Conservation (phyloP, 148 eudicot species). For the Amaranthus palmeri region DNA sequence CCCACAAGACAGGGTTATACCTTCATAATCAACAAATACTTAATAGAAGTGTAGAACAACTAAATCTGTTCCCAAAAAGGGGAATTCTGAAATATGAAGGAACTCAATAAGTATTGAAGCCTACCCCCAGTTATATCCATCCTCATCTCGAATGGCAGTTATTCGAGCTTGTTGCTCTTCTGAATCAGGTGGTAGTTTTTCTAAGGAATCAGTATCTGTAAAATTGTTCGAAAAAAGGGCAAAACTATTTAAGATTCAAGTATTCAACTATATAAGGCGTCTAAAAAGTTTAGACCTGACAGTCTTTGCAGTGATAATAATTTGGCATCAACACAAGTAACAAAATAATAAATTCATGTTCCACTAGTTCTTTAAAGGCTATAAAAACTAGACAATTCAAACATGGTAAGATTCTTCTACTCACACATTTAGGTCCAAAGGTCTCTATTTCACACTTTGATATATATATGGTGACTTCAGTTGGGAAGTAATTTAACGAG, state of each 20-base stretch:
- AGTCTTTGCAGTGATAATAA: background rate
- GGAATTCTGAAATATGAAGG: background rate
- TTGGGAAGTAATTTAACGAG: background rate
- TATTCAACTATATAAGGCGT: background rate
- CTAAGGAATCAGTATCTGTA: slow-evolving; percentile 58
- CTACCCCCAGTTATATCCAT: slow-evolving; percentile 97
- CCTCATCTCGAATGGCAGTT: slow-evolving; percentile 72
- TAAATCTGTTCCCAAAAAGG: background rate
- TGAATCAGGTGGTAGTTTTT: slow-evolving; percentile 83
- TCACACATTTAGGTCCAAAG: background rate
- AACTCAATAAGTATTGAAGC: slow-evolving; percentile 8
- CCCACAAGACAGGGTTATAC: slow-evolving; percentile 93
- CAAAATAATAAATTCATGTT: background rate
- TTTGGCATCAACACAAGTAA: background rate
- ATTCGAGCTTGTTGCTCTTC: slow-evolving; percentile 87
- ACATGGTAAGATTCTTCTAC: background rate
- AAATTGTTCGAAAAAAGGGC: background rate
- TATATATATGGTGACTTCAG: background rate
- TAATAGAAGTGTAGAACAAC: slow-evolving; percentile 15
- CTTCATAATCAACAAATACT: slow-evolving; percentile 27
- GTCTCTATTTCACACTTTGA: background rate
- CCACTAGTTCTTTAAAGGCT: background rate
- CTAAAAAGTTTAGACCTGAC: background rate
- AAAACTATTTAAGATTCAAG: background rate
- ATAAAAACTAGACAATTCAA: background rate